These are phyloP conservation scores for Aspergillus thermomutatus DNA, from an alignment of 2,329 filamentous ascomycete genomes.

Conservation along the genomic window DNA sequence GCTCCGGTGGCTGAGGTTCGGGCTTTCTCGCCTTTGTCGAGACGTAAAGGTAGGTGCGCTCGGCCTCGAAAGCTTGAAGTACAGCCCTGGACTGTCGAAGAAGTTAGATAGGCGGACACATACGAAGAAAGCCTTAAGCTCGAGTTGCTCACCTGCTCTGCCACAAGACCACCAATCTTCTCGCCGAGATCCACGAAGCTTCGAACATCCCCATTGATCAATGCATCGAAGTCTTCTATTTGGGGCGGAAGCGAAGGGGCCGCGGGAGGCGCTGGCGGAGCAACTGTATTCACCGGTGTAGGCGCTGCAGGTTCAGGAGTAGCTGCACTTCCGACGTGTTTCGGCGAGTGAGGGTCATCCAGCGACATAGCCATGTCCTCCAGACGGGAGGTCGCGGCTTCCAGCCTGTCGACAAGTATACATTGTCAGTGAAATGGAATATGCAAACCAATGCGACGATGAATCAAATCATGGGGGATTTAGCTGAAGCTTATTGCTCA, in stretches of 20 bases:
- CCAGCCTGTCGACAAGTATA: constrained; percentile 68
- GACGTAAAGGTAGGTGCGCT: constrained; percentile 83
- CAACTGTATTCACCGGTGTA: constrained; percentile 27
- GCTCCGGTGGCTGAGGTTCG: constrained; percentile 66
- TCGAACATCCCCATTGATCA: constrained; percentile 70
- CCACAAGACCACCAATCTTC: constrained; percentile 71
- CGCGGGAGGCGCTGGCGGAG: constrained; percentile 48
- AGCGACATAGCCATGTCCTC: constrained; percentile 89
- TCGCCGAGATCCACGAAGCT: constrained; percentile 76
- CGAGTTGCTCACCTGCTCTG: constrained; percentile 65
- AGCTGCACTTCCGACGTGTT: constrained; percentile 27
- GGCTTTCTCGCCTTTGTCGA: constrained; percentile 92
- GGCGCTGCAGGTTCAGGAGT: constrained; percentile 21
- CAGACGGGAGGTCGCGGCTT: constrained; percentile 91
- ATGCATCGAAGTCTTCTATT: constrained; percentile 82
- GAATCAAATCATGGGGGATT: neutral
- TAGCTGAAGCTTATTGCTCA: neutral
- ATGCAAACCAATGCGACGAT: neutral
- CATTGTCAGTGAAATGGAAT: constrained; percentile 28
- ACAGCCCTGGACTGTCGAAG: constrained; percentile 52
- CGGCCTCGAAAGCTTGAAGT: constrained; percentile 69
- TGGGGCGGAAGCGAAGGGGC: constrained; percentile 65
- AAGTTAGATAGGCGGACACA: constrained; percentile 9
- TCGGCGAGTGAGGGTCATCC: constrained; percentile 46
- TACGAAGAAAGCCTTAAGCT: neutral